A percentile compares a stretch with the other conserved stretches of the same genome.
Conservation (phyloP, 208 protist species). For the Porcisia deanei region DNA sequence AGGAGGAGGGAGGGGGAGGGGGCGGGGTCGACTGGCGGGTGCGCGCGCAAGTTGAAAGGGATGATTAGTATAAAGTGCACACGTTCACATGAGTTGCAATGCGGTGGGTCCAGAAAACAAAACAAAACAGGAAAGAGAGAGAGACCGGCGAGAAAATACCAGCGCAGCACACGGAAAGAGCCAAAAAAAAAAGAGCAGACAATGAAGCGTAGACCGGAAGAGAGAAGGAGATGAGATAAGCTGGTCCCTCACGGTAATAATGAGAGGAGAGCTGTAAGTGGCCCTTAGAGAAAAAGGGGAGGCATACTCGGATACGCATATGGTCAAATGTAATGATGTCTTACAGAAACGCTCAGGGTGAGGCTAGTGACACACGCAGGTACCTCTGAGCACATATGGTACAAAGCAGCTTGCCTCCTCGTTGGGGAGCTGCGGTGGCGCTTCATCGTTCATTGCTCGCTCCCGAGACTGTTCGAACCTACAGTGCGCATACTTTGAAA, state of each 20-base stretch:
- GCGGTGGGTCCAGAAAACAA: not conserved
- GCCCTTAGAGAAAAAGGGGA: not conserved
- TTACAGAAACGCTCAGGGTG: not conserved
- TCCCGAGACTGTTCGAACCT: not conserved
- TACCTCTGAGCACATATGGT: not conserved
- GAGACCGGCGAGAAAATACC: not conserved
- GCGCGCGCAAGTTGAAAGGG: not conserved
- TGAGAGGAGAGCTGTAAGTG: not conserved
- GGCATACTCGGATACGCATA: not conserved
- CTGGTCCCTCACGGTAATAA: not conserved
- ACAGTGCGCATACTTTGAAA: not conserved
- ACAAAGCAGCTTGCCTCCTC: not conserved
- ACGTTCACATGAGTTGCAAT: not conserved
- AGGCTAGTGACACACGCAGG: not conserved
- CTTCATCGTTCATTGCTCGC: not conserved
- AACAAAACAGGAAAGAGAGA: not conserved
- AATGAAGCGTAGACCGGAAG: too few species aligned
- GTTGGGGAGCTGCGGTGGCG: not conserved
- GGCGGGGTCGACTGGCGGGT: not conserved
- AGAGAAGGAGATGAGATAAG: not conserved
- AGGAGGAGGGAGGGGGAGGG: not conserved
- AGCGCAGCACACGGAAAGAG: not conserved
- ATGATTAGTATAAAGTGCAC: not conserved
- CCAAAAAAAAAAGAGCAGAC: not conserved
- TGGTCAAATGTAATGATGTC: not conserved